Conservation (phyloP, 148 eudicot species). For the Dianthus caryophyllus region DNA sequence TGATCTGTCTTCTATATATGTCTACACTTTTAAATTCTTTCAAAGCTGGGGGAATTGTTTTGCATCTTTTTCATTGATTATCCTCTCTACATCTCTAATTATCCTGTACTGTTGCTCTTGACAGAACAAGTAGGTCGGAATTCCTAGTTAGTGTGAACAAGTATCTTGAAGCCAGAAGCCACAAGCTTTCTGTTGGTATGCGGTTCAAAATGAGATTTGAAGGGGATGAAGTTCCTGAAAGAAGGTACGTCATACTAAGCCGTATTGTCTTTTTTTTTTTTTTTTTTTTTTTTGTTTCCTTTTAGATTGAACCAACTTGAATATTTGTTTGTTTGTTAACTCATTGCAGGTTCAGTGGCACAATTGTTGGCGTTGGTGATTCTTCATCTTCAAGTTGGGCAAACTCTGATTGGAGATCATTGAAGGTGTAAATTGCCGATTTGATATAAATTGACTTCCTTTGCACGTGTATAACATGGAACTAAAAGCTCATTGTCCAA, state of each 20-base stretch:
- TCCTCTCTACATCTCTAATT: no score
- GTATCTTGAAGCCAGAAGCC: conserved; percentile 76
- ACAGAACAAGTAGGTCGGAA: conserved; percentile 88
- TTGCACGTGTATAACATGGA: neutral
- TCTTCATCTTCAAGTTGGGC: conserved; percentile 63
- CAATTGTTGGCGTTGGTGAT: conserved; percentile 80
- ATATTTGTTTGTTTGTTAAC: conserved; percentile 2
- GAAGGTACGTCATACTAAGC: conserved; percentile 47
- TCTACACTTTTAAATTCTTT: no score
- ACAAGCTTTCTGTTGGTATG: conserved; percentile 84
- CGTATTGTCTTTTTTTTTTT: neutral
- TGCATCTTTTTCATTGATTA: no score
- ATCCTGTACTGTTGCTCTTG: conserved; percentile 1
- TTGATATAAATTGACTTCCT: conserved; percentile 1
- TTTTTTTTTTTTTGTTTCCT: neutral
- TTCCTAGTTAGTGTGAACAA: conserved; percentile 86
- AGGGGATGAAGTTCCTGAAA: conserved; percentile 92
- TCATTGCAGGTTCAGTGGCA: conserved; percentile 77
- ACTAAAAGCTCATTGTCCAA: neutral
- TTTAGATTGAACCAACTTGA: neutral
- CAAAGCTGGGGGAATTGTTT: no score
- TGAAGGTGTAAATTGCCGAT: conserved; percentile 51
- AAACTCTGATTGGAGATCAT: conserved; percentile 88
- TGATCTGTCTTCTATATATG: no score
- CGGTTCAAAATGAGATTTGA: conserved; percentile 96